Conservation (phyloP, 768 basidiomycete species). For the Tulasnella sp. region DNA sequence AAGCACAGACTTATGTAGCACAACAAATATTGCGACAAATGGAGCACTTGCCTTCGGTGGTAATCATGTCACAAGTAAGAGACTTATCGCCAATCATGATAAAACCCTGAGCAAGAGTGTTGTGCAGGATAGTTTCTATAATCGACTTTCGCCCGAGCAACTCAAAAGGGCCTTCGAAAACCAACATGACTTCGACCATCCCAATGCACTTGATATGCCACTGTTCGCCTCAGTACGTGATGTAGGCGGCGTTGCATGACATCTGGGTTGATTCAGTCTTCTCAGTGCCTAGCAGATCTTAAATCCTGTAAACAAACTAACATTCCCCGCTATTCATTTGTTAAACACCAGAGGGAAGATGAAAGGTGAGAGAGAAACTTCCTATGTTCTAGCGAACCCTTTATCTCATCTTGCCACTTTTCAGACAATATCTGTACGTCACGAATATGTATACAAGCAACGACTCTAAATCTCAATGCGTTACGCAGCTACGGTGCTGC, state of each 20-base stretch:
- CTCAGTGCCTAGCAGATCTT: slow-evolving; percentile 70
- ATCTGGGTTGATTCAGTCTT: not conserved
- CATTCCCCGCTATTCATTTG: slow-evolving; percentile 91
- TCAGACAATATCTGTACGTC: slow-evolving; percentile 23
- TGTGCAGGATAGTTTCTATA: slow-evolving; percentile 86
- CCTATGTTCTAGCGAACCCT: no score
- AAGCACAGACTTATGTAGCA: slow-evolving; percentile 64
- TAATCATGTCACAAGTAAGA: slow-evolving; percentile 75
- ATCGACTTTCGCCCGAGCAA: slow-evolving; percentile 63
- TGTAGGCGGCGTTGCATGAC: not conserved
- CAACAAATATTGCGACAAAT: slow-evolving; percentile 65
- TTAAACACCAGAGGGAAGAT: slow-evolving; percentile 66
- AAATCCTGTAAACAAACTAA: slow-evolving; percentile 73
- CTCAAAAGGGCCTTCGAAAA: slow-evolving; percentile 71
- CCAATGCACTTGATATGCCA: slow-evolving; percentile 82
- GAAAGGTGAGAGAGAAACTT: slow-evolving; percentile 30
- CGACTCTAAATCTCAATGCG: no score
- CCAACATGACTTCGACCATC: slow-evolving; percentile 78
- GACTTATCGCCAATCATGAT: slow-evolving; percentile 3
- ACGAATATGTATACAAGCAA: slow-evolving; percentile 13
- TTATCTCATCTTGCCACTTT: slow-evolving; percentile 11
- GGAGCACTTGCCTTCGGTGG: slow-evolving; percentile 74
- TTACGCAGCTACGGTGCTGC: slow-evolving; percentile 84
- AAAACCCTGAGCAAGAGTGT: not conserved
- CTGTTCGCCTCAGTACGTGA: slow-evolving; percentile 61